Percentiles rank a stretch among this genome's conserved stretches.
Evolutionary conservation across 2,329 filamentous ascomycete species (phyloP).

Genomic region (Talaromyces sp.): DNA sequence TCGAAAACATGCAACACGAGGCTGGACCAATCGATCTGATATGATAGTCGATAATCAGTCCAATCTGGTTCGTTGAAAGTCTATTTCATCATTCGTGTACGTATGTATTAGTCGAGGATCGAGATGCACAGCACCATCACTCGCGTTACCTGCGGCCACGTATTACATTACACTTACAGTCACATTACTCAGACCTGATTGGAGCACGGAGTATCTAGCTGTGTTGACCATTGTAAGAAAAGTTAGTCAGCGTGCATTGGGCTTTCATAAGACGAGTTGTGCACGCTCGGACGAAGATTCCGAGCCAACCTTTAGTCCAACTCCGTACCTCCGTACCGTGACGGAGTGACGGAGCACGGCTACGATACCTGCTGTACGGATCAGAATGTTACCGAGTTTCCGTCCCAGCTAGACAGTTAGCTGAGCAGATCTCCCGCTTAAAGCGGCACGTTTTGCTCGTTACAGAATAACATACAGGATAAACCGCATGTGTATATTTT

Average conservation of each 20-base stretch:
- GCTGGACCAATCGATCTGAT: neutral
- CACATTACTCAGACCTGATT: no score
- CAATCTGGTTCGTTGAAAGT: neutral
- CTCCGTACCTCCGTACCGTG: neutral
- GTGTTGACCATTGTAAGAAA: neutral
- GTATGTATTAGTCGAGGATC: neutral
- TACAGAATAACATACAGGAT: neutral
- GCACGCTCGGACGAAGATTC: slow-evolving; percentile 8
- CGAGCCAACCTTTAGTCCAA: neutral
- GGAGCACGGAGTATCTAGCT: no score
- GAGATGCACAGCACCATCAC: neutral
- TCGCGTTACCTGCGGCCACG: neutral
- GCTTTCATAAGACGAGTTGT: neutral
- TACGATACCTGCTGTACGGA: neutral
- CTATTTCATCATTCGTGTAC: neutral
- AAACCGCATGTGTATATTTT: neutral
- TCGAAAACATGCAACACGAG: neutral
- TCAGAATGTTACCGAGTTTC: slow-evolving; percentile 1
- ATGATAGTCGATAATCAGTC: neutral
- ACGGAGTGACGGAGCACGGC: slow-evolving; percentile 1
- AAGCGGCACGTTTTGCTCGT: slow-evolving; percentile 10
- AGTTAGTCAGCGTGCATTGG: neutral
- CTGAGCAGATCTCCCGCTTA: slow-evolving; percentile 17
- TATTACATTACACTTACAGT: neutral
- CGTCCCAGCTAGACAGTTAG: neutral